These are phyloP conservation scores for Neoscytalidium dimidiatum DNA, from an alignment of 2,329 filamentous ascomycete species.

Conservation along the genomic window DNA sequence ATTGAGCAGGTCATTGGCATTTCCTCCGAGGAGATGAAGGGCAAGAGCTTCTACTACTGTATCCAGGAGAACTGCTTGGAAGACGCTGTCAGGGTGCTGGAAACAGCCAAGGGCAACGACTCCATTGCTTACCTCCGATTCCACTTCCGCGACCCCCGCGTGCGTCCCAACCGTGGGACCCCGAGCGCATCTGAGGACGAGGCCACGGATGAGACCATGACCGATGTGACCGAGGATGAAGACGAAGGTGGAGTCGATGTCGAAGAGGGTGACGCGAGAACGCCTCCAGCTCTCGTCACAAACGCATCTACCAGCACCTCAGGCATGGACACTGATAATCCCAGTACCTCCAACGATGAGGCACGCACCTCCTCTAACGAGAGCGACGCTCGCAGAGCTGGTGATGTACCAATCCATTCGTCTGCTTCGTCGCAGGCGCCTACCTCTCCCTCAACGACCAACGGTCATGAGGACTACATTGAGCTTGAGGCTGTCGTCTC, in stretches of 20 bases:
- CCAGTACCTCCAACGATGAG: constrained; percentile 17
- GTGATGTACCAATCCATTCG: not conserved
- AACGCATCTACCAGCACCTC: constrained; percentile 7
- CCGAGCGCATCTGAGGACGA: constrained; percentile 52
- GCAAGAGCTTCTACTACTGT: constrained; percentile 84
- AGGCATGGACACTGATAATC: constrained; percentile 20
- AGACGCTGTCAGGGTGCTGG: constrained; percentile 76
- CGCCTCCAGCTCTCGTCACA: not conserved
- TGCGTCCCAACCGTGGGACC: constrained; percentile 35
- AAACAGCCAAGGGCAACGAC: constrained; percentile 86
- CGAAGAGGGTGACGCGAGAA: constrained; percentile 23
- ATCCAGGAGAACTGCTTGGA: constrained; percentile 76
- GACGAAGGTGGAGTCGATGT: constrained; percentile 43
- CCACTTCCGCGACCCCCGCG: constrained; percentile 74
- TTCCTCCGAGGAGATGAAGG: constrained; percentile 66
- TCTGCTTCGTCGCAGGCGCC: not conserved
- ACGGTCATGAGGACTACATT: constrained; percentile 46
- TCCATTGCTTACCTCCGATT: constrained; percentile 89
- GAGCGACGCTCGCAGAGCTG: not conserved
- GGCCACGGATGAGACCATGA: constrained; percentile 48
- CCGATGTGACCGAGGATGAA: constrained; percentile 49
- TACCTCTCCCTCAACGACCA: constrained; percentile 26
- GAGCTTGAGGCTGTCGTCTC: constrained; percentile 90
- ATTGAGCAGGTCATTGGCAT: constrained; percentile 76
- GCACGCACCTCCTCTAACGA: not conserved